Evolutionary conservation across 805 yeast species (phyloP).

Genomic region (Wickerhamiella spandovensis): DNA sequence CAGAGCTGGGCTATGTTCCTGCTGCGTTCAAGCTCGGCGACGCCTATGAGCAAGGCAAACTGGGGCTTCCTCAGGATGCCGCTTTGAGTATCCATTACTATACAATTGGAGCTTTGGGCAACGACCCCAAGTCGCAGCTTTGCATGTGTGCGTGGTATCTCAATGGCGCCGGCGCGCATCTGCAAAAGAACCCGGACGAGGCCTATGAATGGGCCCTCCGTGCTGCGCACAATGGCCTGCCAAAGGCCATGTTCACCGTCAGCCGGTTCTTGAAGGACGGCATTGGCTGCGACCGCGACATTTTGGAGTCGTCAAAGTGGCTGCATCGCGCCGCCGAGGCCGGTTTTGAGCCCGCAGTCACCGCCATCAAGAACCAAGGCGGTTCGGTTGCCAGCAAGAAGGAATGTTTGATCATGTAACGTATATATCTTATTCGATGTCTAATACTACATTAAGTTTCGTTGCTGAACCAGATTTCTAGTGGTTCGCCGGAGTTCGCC

Average conservation of each 20-base stretch:
- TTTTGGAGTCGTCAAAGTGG: constrained; percentile 55
- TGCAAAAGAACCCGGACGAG: constrained; percentile 65
- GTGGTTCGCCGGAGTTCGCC: too few relatives aligned
- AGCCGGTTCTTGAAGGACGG: constrained; percentile 81
- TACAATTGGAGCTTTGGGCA: constrained; percentile 78
- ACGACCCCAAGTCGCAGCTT: constrained; percentile 81
- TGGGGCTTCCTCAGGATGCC: constrained; percentile 58
- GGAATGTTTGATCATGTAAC: constrained; percentile 32
- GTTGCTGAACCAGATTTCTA: too few relatives aligned
- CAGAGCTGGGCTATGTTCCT: constrained; percentile 72
- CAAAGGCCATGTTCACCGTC: constrained; percentile 75
- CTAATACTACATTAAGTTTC: not conserved
- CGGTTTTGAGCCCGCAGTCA: constrained; percentile 39
- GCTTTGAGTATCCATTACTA: constrained; percentile 83
- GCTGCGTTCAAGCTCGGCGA: constrained; percentile 71
- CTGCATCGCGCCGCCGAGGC: constrained; percentile 56
- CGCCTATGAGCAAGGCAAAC: constrained; percentile 67
- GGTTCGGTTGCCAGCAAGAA: constrained; percentile 14
- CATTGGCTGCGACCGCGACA: constrained; percentile 59
- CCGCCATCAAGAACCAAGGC: constrained; percentile 18
- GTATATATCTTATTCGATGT: not conserved
- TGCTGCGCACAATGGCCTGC: constrained; percentile 61
- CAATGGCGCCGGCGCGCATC: constrained; percentile 75
- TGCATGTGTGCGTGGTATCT: constrained; percentile 95
- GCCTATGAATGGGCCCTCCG: constrained; percentile 90